phyloP scores from a whole-genome alignment of 2,329 filamentous ascomycete genomes.

The Alternaria burnsii region DNA sequence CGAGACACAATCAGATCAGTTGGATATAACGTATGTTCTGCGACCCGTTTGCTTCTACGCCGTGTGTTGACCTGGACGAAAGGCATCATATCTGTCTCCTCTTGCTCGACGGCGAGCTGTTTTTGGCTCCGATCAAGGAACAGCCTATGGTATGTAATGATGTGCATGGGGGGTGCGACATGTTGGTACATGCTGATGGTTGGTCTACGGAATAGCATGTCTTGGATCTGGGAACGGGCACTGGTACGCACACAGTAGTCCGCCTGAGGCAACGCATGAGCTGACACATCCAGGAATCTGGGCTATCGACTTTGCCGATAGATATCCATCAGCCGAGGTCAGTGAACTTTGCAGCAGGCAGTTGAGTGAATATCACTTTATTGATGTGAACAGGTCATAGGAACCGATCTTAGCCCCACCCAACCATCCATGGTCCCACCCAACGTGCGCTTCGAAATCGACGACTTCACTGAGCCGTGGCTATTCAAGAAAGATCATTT shows the following conservation, averaged over 20 bases:
- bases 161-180: background rate
- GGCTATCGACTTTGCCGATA: slow-evolving; percentile 54
- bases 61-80: slow-evolving; percentile 4
- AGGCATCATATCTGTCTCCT: slow-evolving; percentile 41
- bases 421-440: slow-evolving; percentile 48
- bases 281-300: too few relatives aligned
- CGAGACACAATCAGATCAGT: slow-evolving; percentile 48
- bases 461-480: slow-evolving; percentile 46
- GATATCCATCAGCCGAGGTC: slow-evolving; percentile 48
- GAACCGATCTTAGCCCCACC: slow-evolving; percentile 52
- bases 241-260: too few relatives aligned
- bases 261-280: too few relatives aligned
- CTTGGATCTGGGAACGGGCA: slow-evolving; percentile 55
- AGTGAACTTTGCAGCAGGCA: too few relatives aligned
- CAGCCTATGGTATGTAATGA: slow-evolving; percentile 28
- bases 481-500: slow-evolving; percentile 32
- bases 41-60: too few relatives aligned
- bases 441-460: slow-evolving; percentile 44
- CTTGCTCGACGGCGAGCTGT: slow-evolving; percentile 34
- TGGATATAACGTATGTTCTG: slow-evolving; percentile 48
- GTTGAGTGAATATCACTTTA: too few relatives aligned
- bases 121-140: slow-evolving; percentile 31
- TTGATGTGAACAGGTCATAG: slow-evolving; percentile 36
- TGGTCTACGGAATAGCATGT: slow-evolving; percentile 34
- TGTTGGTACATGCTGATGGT: background rate